phyloP scores from a whole-genome alignment of 805 yeast genomes.

The Groenewaldozyma salmanticensis region DNA sequence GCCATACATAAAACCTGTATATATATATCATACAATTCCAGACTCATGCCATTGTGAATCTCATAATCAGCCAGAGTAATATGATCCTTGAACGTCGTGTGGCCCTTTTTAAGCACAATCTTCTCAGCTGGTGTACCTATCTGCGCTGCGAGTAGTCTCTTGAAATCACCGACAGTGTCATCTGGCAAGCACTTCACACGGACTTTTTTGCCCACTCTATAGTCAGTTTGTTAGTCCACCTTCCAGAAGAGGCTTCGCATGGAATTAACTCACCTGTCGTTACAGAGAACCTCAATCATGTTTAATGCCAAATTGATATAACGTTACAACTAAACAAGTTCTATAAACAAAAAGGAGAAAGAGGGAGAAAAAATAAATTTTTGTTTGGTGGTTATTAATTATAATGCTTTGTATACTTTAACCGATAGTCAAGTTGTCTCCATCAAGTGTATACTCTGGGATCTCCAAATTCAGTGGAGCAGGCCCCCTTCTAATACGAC shows the following conservation, averaged over 20 bases:
- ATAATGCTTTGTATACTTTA: constrained; percentile 30
- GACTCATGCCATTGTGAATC: constrained; percentile 76
- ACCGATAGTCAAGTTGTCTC: constrained; percentile 80
- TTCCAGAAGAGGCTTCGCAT: background rate
- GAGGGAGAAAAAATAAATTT: background rate
- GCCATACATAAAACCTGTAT: background rate
- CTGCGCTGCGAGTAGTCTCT: constrained; percentile 72
- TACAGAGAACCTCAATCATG: constrained; percentile 67
- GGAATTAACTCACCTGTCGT: constrained; percentile 42
- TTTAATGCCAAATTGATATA: background rate
- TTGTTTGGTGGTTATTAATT: background rate
- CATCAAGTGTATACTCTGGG: constrained; percentile 77
- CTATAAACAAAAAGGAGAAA: no score
- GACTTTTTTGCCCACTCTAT: constrained; percentile 78
- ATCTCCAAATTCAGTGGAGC: constrained; percentile 98
- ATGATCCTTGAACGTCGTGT: constrained; percentile 77
- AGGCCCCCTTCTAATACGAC: constrained; percentile 99
- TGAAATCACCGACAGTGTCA: constrained; percentile 85
- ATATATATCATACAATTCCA: constrained; percentile 56
- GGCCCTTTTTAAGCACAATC: constrained; percentile 70
- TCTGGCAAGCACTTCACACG: constrained; percentile 75
- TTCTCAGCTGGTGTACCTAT: constrained; percentile 64
- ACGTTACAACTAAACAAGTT: background rate
- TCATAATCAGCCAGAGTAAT: constrained; percentile 91
- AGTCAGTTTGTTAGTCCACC: constrained; percentile 10